Evolutionary conservation across 192 early-diverging fungal species (phyloP).

Genomic region (Coemansia sp.): DNA sequence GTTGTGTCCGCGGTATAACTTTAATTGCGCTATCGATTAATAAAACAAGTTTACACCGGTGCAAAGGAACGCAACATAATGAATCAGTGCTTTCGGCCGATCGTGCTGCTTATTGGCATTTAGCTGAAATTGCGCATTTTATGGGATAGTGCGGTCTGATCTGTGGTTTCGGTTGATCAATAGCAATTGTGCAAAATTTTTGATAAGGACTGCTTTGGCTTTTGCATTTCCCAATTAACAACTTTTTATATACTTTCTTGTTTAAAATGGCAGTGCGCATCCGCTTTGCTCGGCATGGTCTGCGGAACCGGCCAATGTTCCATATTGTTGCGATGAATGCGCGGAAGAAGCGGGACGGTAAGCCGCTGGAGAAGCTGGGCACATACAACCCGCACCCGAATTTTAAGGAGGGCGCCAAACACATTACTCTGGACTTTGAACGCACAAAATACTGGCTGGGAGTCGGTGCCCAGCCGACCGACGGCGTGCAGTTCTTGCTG

Average conservation of each 20-base stretch:
- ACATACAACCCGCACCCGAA: slow-evolving; percentile 88
- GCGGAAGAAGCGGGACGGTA: slow-evolving; percentile 74
- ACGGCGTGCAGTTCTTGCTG: slow-evolving; percentile 82
- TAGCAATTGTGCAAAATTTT: background rate
- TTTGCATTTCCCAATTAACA: background rate
- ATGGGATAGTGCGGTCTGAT: background rate
- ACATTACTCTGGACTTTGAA: slow-evolving; percentile 79
- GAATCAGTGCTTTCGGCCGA: background rate
- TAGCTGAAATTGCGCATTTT: background rate
- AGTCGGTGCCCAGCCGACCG: slow-evolving; percentile 94
- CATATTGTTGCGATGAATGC: slow-evolving; percentile 91
- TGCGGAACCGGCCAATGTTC: slow-evolving; percentile 84
- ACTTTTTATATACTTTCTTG: background rate
- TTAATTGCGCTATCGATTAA: background rate
- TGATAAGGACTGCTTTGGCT: background rate
- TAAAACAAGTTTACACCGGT: background rate
- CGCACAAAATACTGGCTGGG: slow-evolving; percentile 97
- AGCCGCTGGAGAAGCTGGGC: slow-evolving; percentile 89
- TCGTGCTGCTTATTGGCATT: background rate
- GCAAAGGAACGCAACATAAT: slow-evolving; percentile 3
- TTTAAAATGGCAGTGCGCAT: slow-evolving; percentile 71
- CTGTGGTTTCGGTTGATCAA: background rate
- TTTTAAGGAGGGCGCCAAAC: slow-evolving; percentile 66
- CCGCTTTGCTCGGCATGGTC: slow-evolving; percentile 88
- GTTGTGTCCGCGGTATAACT: background rate